Base-by-base conservation (phyloP, 2,329 filamentous ascomycete genomes). In the Lomentospora prolificans region DNA sequence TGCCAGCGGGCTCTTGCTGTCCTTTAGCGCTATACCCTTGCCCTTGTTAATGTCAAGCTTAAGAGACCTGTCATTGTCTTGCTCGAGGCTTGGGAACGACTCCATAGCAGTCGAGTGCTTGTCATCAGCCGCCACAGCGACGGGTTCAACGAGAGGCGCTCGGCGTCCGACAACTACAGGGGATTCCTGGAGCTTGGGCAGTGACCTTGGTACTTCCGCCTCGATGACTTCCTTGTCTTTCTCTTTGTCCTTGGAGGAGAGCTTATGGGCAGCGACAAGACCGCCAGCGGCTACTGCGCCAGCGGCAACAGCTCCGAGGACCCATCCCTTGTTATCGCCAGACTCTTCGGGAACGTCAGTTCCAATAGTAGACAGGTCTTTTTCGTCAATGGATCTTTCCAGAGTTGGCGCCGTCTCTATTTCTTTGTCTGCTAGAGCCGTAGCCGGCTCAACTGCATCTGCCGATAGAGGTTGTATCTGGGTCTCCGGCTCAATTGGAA, bases 111-210 rank as follows among this genome's bases (percentile, higher is more conserved):
- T 17, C 3, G 57, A 25, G 12, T 30, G 50, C 3, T n/a, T 53
- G 57, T 64, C 50, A 55, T 50, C 14, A 58, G 62, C 56, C 12
- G 62, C 54, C 14, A 57, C 53, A 7, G 59, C 60, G 31, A 60
- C 61, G 19, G 63, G 60, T 44, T 63, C 61, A 2, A 60, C 57
- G 3, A 61, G 56, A 44, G 59, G 58, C 14, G 58, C 57, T 14
- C 59, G 57, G 9, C 58, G 24, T n/a, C 50, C 48, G 9, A 60
- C 33, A 27, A 44, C 56, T 8, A 50, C 46, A 19, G 54, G 54
- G 8, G 31, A 27, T 17, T 55, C 53, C 8, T 10, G 36, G 52
- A 56, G 50, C 27, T 27, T 24, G 22, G 17, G 54, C 50, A 28
- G 50, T 25, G 30, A 22, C 33, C 25, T 53, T 17, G 9, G 8